Percentiles rank a stretch among this genome's conserved stretches.
phyloP scores from a whole-genome alignment of 1,139 yeast species.

The Protomyces lactucae-debilis region DNA sequence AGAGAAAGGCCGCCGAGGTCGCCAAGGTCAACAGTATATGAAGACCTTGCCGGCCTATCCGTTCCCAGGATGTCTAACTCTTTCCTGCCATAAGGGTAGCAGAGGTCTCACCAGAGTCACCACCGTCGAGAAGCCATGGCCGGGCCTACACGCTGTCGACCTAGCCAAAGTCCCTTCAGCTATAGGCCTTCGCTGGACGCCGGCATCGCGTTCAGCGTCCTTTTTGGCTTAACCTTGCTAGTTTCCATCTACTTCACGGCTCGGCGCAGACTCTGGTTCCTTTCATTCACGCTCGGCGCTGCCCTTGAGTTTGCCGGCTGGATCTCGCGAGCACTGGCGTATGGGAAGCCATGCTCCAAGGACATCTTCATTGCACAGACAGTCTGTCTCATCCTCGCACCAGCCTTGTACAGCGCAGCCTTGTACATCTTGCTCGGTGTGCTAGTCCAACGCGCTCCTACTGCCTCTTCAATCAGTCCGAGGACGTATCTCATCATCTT shows the following conservation, averaged over 20 bases:
- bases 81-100: too few species aligned
- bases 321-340: constrained; percentile 53
- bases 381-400: constrained; percentile 69
- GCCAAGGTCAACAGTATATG: too few species aligned
- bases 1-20: too few species aligned
- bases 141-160: background rate
- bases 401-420: constrained; percentile 88
- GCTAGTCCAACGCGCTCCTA: constrained; percentile 6
- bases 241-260: background rate
- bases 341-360: constrained; percentile 42
- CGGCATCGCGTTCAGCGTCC: constrained; percentile 10
- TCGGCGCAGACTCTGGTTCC: constrained; percentile 8
- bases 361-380: constrained; percentile 60
- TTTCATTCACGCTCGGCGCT: constrained; percentile 31
- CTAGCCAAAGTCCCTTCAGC: background rate
- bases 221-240: constrained; percentile 8
- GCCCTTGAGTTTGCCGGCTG: constrained; percentile 69
- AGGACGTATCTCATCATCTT: constrained; percentile 19
- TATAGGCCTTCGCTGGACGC: constrained; percentile 18
- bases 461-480: constrained; percentile 8
- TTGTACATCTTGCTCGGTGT: constrained; percentile 38
- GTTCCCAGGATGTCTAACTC: too few species aligned
- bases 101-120: too few species aligned
- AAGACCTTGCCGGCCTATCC: too few species aligned
- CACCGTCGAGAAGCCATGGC: too few species aligned